Conservation (phyloP, 2,329 filamentous ascomycete species). For the Alternaria gaisen region DNA sequence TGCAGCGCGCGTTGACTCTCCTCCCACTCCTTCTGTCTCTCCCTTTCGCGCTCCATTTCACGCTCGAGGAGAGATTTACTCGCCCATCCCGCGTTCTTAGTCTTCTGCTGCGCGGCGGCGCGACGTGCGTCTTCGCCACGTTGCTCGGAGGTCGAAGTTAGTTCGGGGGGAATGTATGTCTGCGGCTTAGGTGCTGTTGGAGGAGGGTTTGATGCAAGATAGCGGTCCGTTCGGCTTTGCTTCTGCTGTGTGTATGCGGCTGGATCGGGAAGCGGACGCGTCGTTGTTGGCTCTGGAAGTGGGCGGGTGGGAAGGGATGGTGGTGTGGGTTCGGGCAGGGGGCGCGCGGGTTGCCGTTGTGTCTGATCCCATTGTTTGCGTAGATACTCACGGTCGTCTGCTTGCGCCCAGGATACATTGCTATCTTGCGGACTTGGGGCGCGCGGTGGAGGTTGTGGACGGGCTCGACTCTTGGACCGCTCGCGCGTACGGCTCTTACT, state of each 20-base stretch:
- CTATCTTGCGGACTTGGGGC: slow-evolving; percentile 57
- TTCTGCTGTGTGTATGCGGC: slow-evolving; percentile 43
- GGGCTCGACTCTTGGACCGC: slow-evolving; percentile 46
- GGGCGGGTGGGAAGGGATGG: slow-evolving; percentile 57
- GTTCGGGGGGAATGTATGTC: slow-evolving; percentile 58
- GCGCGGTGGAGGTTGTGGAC: slow-evolving; percentile 47
- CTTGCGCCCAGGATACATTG: slow-evolving; percentile 70
- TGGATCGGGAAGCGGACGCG: slow-evolving; percentile 47
- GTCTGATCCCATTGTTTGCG: slow-evolving; percentile 64
- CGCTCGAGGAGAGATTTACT: slow-evolving; percentile 77
- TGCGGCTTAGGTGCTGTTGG: slow-evolving; percentile 57
- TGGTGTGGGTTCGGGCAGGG: slow-evolving; percentile 44
- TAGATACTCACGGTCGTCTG: slow-evolving; percentile 70
- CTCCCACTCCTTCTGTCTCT: slow-evolving; percentile 83
- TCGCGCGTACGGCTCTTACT: slow-evolving; percentile 49
- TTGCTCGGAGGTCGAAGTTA: slow-evolving; percentile 67
- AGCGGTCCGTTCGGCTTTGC: slow-evolving; percentile 64
- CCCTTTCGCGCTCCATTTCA: slow-evolving; percentile 81
- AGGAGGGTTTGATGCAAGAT: slow-evolving; percentile 64
- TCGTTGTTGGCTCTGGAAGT: slow-evolving; percentile 51
- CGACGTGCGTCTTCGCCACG: slow-evolving; percentile 70
- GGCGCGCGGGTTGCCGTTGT: slow-evolving; percentile 46
- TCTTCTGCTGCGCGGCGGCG: slow-evolving; percentile 65
- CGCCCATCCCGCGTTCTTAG: slow-evolving; percentile 70
- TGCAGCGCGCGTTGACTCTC: slow-evolving; percentile 73